Evolutionary conservation across 1,284 basidiomycete genomes (phyloP).

Genomic region (Ceratobasidium sp.): DNA sequence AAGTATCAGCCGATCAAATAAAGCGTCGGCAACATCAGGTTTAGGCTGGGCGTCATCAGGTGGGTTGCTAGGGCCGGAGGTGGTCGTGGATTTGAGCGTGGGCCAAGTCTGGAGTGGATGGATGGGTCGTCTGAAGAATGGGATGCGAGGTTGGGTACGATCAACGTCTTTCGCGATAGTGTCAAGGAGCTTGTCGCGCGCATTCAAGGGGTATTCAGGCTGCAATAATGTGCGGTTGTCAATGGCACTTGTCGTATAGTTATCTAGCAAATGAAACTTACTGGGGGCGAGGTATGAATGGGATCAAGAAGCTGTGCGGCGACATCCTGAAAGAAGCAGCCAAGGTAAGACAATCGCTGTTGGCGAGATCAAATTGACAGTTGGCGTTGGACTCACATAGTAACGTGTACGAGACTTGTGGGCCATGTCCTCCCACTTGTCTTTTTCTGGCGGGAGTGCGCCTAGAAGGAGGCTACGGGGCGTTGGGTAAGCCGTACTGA

Average conservation of each 20-base stretch:
- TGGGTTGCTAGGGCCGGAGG: slow-evolving; percentile 20
- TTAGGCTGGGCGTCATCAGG: slow-evolving; percentile 13
- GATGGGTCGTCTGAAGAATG: slow-evolving; percentile 52
- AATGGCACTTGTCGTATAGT: background rate
- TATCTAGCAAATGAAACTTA: slow-evolving; percentile 19
- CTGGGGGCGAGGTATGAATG: slow-evolving; percentile 46
- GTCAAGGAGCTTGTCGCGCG: slow-evolving; percentile 53
- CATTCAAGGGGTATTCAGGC: slow-evolving; percentile 51
- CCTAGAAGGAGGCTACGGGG: slow-evolving; percentile 47
- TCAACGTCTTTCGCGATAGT: slow-evolving; percentile 55
- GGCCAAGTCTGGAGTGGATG: slow-evolving; percentile 33
- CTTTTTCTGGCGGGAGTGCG: slow-evolving; percentile 48
- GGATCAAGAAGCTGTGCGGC: slow-evolving; percentile 47
- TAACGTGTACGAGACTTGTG: slow-evolving; percentile 45
- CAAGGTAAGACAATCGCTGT: slow-evolving; percentile 15
- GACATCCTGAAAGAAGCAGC: slow-evolving; percentile 41
- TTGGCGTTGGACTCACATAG: slow-evolving; percentile 44
- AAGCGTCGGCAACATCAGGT: slow-evolving; percentile 41
- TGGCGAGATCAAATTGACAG: slow-evolving; percentile 19
- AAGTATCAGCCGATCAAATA: slow-evolving; percentile 46
- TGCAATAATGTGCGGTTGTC: slow-evolving; percentile 8
- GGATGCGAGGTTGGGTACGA: slow-evolving; percentile 52
- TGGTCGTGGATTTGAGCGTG: slow-evolving; percentile 1
- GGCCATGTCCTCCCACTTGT: slow-evolving; percentile 45
- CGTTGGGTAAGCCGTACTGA: slow-evolving; percentile 2